Conservation (phyloP, 2,329 filamentous ascomycete genomes). For the Dendrostoma leiphaemia region DNA sequence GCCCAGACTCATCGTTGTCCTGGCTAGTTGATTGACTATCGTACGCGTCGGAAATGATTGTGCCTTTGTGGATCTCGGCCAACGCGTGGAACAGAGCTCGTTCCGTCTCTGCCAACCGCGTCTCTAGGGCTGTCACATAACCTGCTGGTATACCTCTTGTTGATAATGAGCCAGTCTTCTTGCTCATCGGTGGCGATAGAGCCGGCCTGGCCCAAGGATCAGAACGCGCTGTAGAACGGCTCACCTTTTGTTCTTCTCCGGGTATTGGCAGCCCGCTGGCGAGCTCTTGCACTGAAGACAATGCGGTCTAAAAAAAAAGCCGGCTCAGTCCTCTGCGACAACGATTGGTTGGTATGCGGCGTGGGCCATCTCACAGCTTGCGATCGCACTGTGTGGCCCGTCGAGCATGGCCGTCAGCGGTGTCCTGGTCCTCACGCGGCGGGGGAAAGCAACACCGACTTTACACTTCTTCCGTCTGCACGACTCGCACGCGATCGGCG, state of each 20-base stretch:
- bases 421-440: background rate
- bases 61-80: constrained; percentile 21
- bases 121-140: constrained; percentile 20
- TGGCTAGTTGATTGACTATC: background rate
- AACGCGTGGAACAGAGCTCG: constrained; percentile 20
- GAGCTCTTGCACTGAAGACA: constrained; percentile 12
- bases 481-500: constrained; percentile 13
- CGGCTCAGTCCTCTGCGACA: background rate
- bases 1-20: background rate
- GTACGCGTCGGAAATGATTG: constrained; percentile 32
- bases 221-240: background rate
- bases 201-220: background rate
- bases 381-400: constrained; percentile 16
- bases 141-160: constrained; percentile 21
- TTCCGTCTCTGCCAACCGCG: constrained; percentile 21
- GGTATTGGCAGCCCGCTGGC: constrained; percentile 6
- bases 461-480: constrained; percentile 19
- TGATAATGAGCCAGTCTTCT: background rate
- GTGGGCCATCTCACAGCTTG: constrained; percentile 9
- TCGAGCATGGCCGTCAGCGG: constrained; percentile 2
- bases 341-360: background rate
- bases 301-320: constrained; percentile 4
- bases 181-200: background rate
- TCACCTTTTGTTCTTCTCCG: constrained; percentile 11
- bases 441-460: constrained; percentile 15